Percentiles rank a stretch among this genome's conserved stretches.
Evolutionary conservation across 331 rosid species (phyloP).

Genomic region (Quercus tomentella): DNA sequence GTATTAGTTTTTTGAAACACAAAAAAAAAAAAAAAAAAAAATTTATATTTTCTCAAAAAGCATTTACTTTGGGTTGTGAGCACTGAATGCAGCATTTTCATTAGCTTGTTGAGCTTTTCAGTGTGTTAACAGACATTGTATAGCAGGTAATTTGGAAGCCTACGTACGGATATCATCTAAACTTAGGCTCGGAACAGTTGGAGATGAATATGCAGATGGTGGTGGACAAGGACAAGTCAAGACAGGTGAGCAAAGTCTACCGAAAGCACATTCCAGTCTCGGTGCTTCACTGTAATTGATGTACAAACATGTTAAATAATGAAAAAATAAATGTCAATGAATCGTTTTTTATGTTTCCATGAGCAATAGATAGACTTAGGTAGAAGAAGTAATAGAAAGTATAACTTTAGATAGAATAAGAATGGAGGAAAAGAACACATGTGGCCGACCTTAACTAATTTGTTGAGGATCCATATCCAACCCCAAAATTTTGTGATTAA

Average conservation of each 20-base stretch:
- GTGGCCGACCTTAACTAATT: too few relatives aligned
- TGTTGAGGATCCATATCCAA: too few relatives aligned
- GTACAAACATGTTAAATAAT: background rate
- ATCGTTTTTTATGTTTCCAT: background rate
- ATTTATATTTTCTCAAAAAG: background rate
- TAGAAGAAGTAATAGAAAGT: too few relatives aligned
- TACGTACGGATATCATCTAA: conserved; percentile 72
- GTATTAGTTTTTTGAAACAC: too few relatives aligned
- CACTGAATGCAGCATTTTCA: background rate
- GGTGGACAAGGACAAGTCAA: conserved; percentile 63
- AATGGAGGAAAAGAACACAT: too few relatives aligned
- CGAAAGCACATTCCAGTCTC: background rate
- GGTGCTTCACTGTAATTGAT: background rate
- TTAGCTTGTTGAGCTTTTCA: conserved; percentile 14
- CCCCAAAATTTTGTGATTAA: too few relatives aligned
- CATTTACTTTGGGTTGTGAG: background rate
- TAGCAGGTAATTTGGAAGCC: conserved; percentile 65
- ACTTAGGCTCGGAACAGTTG: conserved; percentile 72
- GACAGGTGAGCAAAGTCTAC: conserved; percentile 42
- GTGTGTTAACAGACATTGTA: conserved; percentile 12
- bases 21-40: too few relatives aligned
- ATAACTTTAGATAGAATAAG: too few relatives aligned
- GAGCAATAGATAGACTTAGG: background rate
- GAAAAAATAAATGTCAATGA: background rate
- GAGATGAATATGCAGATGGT: conserved; percentile 52